Conservation (phyloP, 805 yeast species). For the Lachancea lanzarotensis region DNA sequence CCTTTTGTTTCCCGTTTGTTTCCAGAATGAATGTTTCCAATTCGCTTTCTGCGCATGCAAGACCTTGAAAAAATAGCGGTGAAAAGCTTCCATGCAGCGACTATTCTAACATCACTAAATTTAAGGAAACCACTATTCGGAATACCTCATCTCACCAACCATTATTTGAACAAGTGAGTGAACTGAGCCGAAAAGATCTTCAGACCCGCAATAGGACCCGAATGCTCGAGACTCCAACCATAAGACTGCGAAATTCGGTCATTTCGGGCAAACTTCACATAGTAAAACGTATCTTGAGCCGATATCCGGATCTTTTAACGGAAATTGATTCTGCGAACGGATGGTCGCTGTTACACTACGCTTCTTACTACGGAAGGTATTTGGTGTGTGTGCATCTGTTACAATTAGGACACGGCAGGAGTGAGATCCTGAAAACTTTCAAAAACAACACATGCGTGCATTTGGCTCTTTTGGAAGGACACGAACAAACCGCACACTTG, state of each 20-base stretch:
- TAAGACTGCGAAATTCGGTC: conserved; percentile 63
- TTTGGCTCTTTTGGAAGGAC: conserved; percentile 55
- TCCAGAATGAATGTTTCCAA: background rate
- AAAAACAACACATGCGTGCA: conserved; percentile 63
- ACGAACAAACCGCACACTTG: conserved; percentile 66
- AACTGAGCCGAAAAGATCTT: too few relatives aligned
- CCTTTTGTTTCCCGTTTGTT: background rate
- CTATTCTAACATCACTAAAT: too few relatives aligned
- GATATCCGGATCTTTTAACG: conserved; percentile 63
- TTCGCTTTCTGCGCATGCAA: background rate
- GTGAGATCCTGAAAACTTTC: conserved; percentile 47
- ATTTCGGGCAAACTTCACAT: conserved; percentile 54
- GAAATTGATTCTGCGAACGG: conserved; percentile 67
- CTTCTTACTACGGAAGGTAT: conserved; percentile 66
- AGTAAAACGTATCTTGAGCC: conserved; percentile 55
- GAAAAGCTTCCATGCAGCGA: too few relatives aligned
- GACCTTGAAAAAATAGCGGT: background rate
- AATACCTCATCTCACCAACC: too few relatives aligned
- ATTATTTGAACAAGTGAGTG: too few relatives aligned
- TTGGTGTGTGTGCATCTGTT: conserved; percentile 57
- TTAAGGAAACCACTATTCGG: too few relatives aligned
- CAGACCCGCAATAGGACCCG: background rate
- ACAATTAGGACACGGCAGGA: conserved; percentile 48
- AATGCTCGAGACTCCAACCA: conserved; percentile 46
- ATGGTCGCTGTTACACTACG: conserved; percentile 80